A percentile compares a stretch with the other conserved stretches of the same genome.
Evolutionary conservation across 2,329 filamentous ascomycete genomes (phyloP).

Genomic region (Aspergillus brasiliensis): DNA sequence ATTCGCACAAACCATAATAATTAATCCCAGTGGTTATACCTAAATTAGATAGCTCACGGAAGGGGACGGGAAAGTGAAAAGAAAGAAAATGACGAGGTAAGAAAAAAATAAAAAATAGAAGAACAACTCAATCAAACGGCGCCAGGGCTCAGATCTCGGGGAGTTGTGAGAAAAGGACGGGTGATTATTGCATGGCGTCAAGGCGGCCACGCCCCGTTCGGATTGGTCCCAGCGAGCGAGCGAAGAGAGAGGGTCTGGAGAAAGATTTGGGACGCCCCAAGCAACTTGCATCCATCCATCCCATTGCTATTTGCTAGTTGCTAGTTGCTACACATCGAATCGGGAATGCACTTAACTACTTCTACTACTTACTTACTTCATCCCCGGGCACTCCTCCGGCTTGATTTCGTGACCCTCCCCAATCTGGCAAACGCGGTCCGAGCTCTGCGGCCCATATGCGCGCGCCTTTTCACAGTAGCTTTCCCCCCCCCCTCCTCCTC

Average conservation of each 20-base stretch:
- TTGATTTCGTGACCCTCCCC: constrained; percentile 12
- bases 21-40: too few relatives aligned
- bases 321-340: constrained; percentile 18
- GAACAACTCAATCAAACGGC: constrained; percentile 9
- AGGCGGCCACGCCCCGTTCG: constrained; percentile 6
- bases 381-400: constrained; percentile 10
- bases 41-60: not conserved
- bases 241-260: constrained; percentile 17
- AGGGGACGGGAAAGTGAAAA: not conserved
- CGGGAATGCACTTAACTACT: constrained; percentile 4
- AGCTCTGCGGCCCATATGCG: constrained; percentile 7
- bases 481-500: too few relatives aligned
- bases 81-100: not conserved
- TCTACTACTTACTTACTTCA: too few relatives aligned
- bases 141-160: constrained; percentile 17
- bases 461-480: not conserved
- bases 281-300: constrained; percentile 7
- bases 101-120: too few relatives aligned
- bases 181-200: constrained; percentile 14
- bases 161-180: constrained; percentile 1
- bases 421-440: constrained; percentile 21
- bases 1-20: too few relatives aligned
- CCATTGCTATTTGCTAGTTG: too few relatives aligned
- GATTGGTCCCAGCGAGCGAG: constrained; percentile 2
- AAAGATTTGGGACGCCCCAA: constrained; percentile 5